Evolutionary conservation across 495 filamentous ascomycete genomes (phyloP), one percentile per base, ranked within the genome.

Genomic region (Monascus purpureus): DNA sequence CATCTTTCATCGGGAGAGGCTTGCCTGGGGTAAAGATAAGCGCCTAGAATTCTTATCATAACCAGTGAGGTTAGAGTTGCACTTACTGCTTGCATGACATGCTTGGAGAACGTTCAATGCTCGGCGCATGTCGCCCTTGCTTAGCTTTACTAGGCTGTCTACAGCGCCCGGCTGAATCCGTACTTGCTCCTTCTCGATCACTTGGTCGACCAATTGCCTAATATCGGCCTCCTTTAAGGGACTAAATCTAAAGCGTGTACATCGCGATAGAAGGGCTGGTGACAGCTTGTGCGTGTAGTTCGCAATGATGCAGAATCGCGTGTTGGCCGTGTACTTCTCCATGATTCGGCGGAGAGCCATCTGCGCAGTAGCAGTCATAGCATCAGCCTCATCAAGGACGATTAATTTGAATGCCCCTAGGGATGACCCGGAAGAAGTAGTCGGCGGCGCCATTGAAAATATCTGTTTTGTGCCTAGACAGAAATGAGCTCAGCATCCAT

Each of bases 231-330:
- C 81, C 47, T 93, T 93, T 19, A 99, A 58, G 16, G 90, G 90
- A 40, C 81, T 88, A 57, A 99, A 99, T 13, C 90, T 68, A 60
- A 99, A 99, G 23, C 90, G 67, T 2, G 90, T 96, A 57, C 90
- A 99, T 40, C 90, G 67, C 18, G 86, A 94, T 12, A 99, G 69
- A 6, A 99, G 65, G 0, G 90, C 90, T 0, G 90, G 87, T 4
- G 82, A 87, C n/a, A 99, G 75, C 53, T 96, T 99, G 61, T 99
- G 90, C 18, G 90, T 93, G 52, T 99, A 99, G 55, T 99, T 99
- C 43, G 92, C 92, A 36, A 99, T 95, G 45, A 99, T 84, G 59
- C 88, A 95, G 57, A 99, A 99, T 31, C 90, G 71, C 0, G 90
- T 94, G 59, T 99, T 96, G 37, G 86, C 83, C 0, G 90, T 99